Evolutionary conservation across 176 grass and related monocot genomes (phyloP).

Genomic region (Musa troglodytarum): DNA sequence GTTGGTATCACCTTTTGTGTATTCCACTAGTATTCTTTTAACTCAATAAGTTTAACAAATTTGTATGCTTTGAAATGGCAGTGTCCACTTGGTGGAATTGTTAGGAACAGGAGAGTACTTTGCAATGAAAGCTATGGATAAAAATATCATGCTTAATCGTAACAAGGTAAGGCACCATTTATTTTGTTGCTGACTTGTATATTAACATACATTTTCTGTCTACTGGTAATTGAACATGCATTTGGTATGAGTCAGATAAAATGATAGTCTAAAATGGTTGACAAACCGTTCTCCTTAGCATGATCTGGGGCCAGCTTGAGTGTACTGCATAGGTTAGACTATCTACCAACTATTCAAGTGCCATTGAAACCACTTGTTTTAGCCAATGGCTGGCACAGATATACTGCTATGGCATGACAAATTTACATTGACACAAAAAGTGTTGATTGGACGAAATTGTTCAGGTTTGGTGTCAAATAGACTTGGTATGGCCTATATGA

Average conservation of each 20-base stretch:
- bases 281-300: neutral
- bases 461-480: too few relatives aligned
- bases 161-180: constrained; percentile 50
- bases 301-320: too few relatives aligned
- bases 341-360: too few relatives aligned
- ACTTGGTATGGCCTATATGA: too few relatives aligned
- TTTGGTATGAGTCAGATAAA: neutral
- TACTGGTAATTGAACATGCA: neutral
- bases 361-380: too few relatives aligned
- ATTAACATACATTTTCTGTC: neutral
- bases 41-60: neutral
- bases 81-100: constrained; percentile 90
- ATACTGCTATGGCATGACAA: too few relatives aligned
- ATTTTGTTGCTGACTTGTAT: neutral
- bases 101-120: constrained; percentile 62
- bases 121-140: constrained; percentile 98
- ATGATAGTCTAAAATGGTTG: neutral
- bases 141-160: constrained; percentile 80
- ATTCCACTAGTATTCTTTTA: too few relatives aligned
- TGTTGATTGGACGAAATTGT: too few relatives aligned
- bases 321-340: neutral
- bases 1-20: too few relatives aligned
- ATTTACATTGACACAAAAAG: too few relatives aligned
- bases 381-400: too few relatives aligned
- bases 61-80: constrained; percentile 27